Base-by-base conservation (phyloP, 352 stramenopile species). In the Globisporangium orthogonon region DNA sequence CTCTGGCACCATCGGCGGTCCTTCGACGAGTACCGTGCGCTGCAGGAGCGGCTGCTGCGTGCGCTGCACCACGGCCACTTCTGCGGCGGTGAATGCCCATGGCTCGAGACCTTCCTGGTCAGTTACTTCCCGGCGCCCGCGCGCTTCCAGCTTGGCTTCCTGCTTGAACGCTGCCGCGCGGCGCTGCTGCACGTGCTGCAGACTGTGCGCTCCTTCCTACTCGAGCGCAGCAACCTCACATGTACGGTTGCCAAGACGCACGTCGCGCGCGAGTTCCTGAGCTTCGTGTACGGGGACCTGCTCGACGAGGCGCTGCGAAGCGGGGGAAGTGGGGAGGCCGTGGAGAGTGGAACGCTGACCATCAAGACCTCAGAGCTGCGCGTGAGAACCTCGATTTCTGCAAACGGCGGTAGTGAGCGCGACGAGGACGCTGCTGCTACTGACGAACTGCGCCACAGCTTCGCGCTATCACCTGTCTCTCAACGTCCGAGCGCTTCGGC, bases 61-160 rank as follows among this genome's bases (percentile, higher is more conserved):
- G 71, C 60, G 33, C 69, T 89, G 50, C 65, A 83, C 28, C 76
- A 83, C 56, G 78, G 76, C 35, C 76, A 86, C 60, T 61, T 73
- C 9, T 89, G 76, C 48, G 60, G 71, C 31, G 76, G 66, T 31
- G 56, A 59, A 31, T 86, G 76, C 50, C 71, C 74, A 29, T 89
- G 76, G 63, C 60, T 87, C 35, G 66, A 86, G 23, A 72, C 70
- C 39, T 84, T 78, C 44, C 18, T 86, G 37, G 61, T 52, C 39
- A 72, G 62, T 46, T 69, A 66, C 56, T 85, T 77, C 40, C 69
- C 63, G 7, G 68, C 66, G n/a, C 61, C 62, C 10, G 65, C 41
- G 43, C 61, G 37, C 37, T 43, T 43, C 11, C 37, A 43, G 37
- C 37, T 43, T 13, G 37, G 50, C 17, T 65, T 74, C 55, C 58